These are phyloP conservation scores for Plasmopara muralis DNA, from an alignment of 352 stramenopile species.

Conservation along the genomic window DNA sequence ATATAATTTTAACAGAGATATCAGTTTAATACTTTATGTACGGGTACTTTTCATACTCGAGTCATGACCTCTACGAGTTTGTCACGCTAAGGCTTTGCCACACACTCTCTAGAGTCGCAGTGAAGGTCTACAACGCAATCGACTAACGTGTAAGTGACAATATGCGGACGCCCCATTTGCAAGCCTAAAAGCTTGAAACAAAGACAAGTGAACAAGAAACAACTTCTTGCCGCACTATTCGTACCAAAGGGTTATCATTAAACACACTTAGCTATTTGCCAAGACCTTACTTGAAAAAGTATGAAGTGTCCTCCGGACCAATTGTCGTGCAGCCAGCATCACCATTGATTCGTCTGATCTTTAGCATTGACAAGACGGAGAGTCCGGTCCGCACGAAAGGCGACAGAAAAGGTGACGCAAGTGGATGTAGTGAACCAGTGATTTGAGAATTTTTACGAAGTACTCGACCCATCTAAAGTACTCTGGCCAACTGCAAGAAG, in stretches of 20 bases:
- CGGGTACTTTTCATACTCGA: no score
- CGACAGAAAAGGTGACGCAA: constrained; percentile 3
- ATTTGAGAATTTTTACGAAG: constrained; percentile 12
- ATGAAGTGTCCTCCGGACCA: constrained; percentile 1
- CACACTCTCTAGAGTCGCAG: no score
- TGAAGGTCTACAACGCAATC: no score
- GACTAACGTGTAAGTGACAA: no score
- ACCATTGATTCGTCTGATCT: background rate
- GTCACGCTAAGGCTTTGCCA: no score
- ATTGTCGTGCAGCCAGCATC: background rate
- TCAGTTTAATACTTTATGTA: no score
- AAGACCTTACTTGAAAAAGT: constrained; percentile 1
- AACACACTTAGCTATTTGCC: constrained; percentile 1
- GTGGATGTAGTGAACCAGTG: constrained; percentile 3
- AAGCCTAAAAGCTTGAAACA: constrained; percentile 28
- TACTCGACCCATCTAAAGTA: constrained; percentile 1
- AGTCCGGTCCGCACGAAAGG: no score
- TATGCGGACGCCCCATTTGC: constrained; percentile 44
- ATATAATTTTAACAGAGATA: no score
- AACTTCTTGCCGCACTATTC: background rate
- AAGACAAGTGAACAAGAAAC: background rate
- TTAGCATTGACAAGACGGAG: background rate
- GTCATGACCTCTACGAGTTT: no score
- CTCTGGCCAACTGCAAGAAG: constrained; percentile 40
- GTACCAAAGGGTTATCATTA: constrained; percentile 37